Base-by-base conservation (phyloP, 2,329 filamentous ascomycete species). In the Sporothrix curviconia region DNA sequence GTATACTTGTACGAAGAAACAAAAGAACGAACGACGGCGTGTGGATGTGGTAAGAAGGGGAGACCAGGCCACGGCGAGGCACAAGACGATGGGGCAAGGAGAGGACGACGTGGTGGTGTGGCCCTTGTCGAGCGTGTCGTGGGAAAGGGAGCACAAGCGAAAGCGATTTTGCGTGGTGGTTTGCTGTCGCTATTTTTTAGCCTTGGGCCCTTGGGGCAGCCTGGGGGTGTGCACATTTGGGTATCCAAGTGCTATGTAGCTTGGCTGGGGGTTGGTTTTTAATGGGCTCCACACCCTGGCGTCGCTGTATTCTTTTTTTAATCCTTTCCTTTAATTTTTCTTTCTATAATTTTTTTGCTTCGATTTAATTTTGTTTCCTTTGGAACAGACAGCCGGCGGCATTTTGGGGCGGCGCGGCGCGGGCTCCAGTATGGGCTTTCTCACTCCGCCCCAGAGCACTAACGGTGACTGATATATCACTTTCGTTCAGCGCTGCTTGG, bases 351-450 rank as follows among this genome's bases (percentile, higher is more conserved):
- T 43, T 44, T 2, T 25, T 28, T 25, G 14, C 42, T 22, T 22
- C 8, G 15, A 36, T 14, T 39, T 12, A 28, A 4, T 36, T n/a
- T 6, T 47, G 25, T 15, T 19, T 28, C 44, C 7, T 39, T 17
- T 28, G 7, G 39, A 39, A n/a, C n/a, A n/a, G n/a, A n/a, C n/a
- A n/a, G n/a, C n/a, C 39, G 34, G 49, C 14, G 25, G 52, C 17
- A 8, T 42, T 53, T 30, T 53, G 36, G 24, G 37, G 50, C 36
- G 50, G 50, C 50, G 47, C 50, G 36, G 55, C 43, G 58, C 42
- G 58, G 58, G 36, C 50, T 8, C 36, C 46, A 30, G 58, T 55
- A 57, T 60, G 51, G 59, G 58, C n/a, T n/a, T n/a, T n/a, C n/a
- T n/a, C n/a, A n/a, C n/a, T n/a, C n/a, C n/a, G n/a, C n/a, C n/a